Evolutionary conservation across 495 filamentous ascomycete species (phyloP), one percentile per base, ranked within the genome.

Genomic region (Letharia lupina): DNA sequence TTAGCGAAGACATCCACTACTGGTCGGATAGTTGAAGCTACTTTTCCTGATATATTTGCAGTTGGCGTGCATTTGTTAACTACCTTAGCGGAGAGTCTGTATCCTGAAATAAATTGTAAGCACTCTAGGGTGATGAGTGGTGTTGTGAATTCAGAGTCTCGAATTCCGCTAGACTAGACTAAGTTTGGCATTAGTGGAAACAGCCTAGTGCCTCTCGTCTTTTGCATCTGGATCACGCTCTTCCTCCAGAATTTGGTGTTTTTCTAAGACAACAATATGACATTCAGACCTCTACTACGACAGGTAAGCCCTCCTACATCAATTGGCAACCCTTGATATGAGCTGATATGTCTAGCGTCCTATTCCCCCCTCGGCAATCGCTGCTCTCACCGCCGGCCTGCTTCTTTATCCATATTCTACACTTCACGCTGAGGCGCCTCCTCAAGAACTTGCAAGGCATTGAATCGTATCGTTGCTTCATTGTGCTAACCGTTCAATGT

Each of bases 351-450:
- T 41, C 45, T 69, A 87, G 85, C 80, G 83, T 75, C 76, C 80
- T 71, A 73, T 86, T 71, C 79, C 81, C 75, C 81, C 85, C 63
- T 77, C 81, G 72, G 80, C 83, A 67, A 77, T 80, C 70, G 79
- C 76, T 65, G 75, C 80, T 73, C 73, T 87, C 65, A 78, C 80
- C 56, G 80, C 81, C 66, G 79, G 79, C 69, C 71, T 83, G 48
- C 76, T 82, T 66, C 72, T 88, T 70, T 83, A 78, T 71, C 82
- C 86, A 60, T 79, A 77, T 70, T 75, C 75, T 62, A 78, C 75
- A 57, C 78, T 80, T 48, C 78, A 82, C 71, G 87, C 87, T 63
- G 87, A 89, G 73, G 76, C 76, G 58, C 81, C 82, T 60, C 74
- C 70, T 60, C 71, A 80, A 61, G 63, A 72, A 61, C 70, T 77